A percentile compares a stretch with the other conserved stretches of the same genome.
Evolutionary conservation across 352 stramenopile species (phyloP).

Genomic region (Halophytophthora batemanensis): DNA sequence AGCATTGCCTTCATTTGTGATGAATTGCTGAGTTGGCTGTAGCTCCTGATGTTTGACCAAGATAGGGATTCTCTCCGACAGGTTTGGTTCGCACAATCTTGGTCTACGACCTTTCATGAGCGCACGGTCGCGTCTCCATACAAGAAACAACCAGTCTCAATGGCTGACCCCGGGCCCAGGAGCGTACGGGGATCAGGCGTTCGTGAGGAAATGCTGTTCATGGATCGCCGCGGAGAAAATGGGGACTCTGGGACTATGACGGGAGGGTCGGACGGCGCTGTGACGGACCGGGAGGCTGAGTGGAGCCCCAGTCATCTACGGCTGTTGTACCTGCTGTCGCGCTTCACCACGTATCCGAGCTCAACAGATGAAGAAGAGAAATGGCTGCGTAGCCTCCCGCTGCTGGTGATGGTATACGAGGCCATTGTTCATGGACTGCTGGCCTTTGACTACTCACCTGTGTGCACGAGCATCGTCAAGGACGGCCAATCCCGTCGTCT

Average conservation of each 20-base stretch:
- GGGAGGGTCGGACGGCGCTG: not conserved
- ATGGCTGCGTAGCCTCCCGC: constrained; percentile 94
- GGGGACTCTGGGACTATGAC: constrained; percentile 2
- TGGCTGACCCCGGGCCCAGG: constrained; percentile 3
- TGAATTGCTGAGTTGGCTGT: too few species aligned
- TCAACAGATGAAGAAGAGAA: constrained; percentile 91
- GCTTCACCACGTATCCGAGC: constrained; percentile 92
- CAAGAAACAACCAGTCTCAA: too few species aligned
- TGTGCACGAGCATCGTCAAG: constrained; percentile 94
- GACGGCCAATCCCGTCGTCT: constrained; percentile 78
- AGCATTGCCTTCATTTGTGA: too few species aligned
- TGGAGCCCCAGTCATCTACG: constrained; percentile 92
- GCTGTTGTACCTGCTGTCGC: constrained; percentile 94
- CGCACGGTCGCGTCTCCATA: too few species aligned
- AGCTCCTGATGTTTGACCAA: too few species aligned
- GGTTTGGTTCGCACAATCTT: too few species aligned
- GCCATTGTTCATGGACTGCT: constrained; percentile 93
- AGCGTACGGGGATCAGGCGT: constrained; percentile 18
- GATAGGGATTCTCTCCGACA: too few species aligned
- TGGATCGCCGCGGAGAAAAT: constrained; percentile 9
- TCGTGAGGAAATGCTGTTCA: constrained; percentile 31
- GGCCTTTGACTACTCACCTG: constrained; percentile 96
- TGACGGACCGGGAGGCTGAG: constrained; percentile 5
- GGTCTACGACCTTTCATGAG: too few species aligned
- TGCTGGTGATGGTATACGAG: constrained; percentile 97